Base-by-base conservation (phyloP, 192 early-diverging fungal species). In the Umbelopsis isabellina region DNA sequence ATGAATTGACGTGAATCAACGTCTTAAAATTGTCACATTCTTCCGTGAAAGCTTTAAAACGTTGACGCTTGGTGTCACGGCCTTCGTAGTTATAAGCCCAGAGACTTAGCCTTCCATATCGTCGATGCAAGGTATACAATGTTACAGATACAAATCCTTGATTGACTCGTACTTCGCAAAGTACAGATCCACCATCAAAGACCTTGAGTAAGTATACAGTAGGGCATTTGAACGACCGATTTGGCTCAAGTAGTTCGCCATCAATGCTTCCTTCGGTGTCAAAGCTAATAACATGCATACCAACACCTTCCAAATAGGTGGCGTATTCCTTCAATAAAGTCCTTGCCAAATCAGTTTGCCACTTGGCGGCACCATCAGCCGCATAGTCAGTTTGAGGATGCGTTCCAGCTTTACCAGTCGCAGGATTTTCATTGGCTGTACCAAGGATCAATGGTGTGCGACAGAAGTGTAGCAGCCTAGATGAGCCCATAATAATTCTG, bases 161-260 rank as follows among this genome's bases (percentile, higher is more conserved):
- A 49, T 84, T 76, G 10, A 88, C 69, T 20, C 82, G 69, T 6
- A 86, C 80, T 72, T 88, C 85, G 47, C 83, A 86, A 51, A 88
- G 82, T 47, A 88, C 84, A 0, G 81, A 85, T n/a, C 87, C 87
- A 5, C 79, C 84, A 52, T 85, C 79, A n/a, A 86, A 79, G 2
- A 78, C 79, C 30, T 85, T 83, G 64, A 85, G 69, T 45, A 86
- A 58, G 50, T 81, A 85, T 0, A 81, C 84, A 2, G 86, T 70
- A 8, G 86, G 84, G 66, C 70, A 79, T 9, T 79, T 44, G 65
- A 41, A 48, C 69, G 16, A 15, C 2, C 55, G 55, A 15, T 18
- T 27, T 0, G 27, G 55, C 7, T 35, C 55, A 16, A 16, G 5
- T 3, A 10, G 1, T 1, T 50, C 21, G 10, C 37, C 37, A 49